These are phyloP conservation scores for Phymatotrichopsis omnivora DNA, from an alignment of 2,329 filamentous ascomycete genomes.

Conservation along the genomic window DNA sequence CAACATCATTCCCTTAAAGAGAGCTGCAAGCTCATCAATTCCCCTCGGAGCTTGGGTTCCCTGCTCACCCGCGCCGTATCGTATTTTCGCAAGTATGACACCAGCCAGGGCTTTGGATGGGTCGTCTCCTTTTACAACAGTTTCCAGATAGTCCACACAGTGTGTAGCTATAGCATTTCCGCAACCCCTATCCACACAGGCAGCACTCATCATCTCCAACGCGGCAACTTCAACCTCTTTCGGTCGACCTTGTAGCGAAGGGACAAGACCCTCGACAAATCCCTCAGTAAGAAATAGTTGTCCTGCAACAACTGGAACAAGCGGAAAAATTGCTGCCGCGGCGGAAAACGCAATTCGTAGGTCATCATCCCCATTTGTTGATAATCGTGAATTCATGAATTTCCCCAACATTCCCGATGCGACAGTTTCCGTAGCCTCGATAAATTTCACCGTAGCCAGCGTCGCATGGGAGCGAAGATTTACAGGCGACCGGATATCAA, in stretches of 20 bases:
- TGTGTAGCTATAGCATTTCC: conserved; percentile 75
- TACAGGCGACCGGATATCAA: conserved; percentile 23
- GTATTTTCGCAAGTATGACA: conserved; percentile 62
- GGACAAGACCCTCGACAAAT: conserved; percentile 67
- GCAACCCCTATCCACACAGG: conserved; percentile 74
- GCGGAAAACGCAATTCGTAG: conserved; percentile 87
- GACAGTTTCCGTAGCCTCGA: conserved; percentile 26
- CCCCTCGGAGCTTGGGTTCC: conserved; percentile 43
- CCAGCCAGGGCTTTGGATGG: conserved; percentile 50
- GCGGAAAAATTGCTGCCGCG: conserved; percentile 77
- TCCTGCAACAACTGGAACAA: conserved; percentile 64
- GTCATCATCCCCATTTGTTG: conserved; percentile 69
- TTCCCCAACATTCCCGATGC: conserved; percentile 27
- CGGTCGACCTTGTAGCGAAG: conserved; percentile 54
- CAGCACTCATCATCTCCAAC: conserved; percentile 80
- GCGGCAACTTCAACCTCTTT: conserved; percentile 72
- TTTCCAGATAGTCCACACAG: conserved; percentile 77
- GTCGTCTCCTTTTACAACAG: conserved; percentile 62
- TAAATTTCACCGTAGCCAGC: conserved; percentile 29
- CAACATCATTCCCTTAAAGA: conserved; percentile 57
- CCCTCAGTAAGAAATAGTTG: conserved; percentile 79
- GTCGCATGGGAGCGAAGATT: conserved; percentile 29
- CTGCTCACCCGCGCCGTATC: conserved; percentile 34
- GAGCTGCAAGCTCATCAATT: conserved; percentile 54
- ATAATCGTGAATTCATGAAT: conserved; percentile 57